Percentiles rank a stretch among this genome's conserved stretches.
phyloP scores from a whole-genome alignment of 805 yeast genomes.

The Priceomyces carsonii region DNA sequence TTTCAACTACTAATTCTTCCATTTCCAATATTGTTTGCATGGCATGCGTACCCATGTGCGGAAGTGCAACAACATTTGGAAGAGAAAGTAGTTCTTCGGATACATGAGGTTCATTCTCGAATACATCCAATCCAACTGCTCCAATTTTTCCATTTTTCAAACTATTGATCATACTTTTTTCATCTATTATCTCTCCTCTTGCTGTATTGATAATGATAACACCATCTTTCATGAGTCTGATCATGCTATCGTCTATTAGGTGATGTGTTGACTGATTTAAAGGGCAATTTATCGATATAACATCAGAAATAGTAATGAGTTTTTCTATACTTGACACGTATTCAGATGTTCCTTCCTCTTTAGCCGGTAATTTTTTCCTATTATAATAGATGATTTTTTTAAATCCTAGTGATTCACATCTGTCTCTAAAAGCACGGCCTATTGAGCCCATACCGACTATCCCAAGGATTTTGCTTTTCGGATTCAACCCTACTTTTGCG shows the following conservation, averaged over 20 bases:
- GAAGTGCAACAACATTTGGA: slow-evolving; percentile 68
- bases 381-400: slow-evolving; percentile 64
- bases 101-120: slow-evolving; percentile 65
- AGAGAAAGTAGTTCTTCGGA: slow-evolving; percentile 53
- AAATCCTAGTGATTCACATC: slow-evolving; percentile 71
- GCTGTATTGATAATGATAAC: slow-evolving; percentile 81
- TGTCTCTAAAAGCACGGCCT: slow-evolving; percentile 68
- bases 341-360: slow-evolving; percentile 62
- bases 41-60: slow-evolving; percentile 80
- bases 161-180: slow-evolving; percentile 50
- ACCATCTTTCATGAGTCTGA: slow-evolving; percentile 73
- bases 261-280: slow-evolving; percentile 65
- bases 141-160: slow-evolving; percentile 59
- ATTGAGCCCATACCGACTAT: slow-evolving; percentile 81
- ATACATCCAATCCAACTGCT: slow-evolving; percentile 66
- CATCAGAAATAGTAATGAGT: slow-evolving; percentile 57
- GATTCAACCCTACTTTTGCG: slow-evolving; percentile 64
- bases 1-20: slow-evolving; percentile 72
- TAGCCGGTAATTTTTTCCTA: slow-evolving; percentile 53
- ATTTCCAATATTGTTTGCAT: slow-evolving; percentile 67
- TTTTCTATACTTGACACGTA: slow-evolving; percentile 64
- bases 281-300: slow-evolving; percentile 71
- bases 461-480: slow-evolving; percentile 71
- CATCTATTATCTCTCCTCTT: slow-evolving; percentile 69
- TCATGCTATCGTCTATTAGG: slow-evolving; percentile 54